Evolutionary conservation across 1,139 yeast genomes (phyloP), one percentile per base, ranked within the genome.

Genomic region (Blastobotrys indianensis): DNA sequence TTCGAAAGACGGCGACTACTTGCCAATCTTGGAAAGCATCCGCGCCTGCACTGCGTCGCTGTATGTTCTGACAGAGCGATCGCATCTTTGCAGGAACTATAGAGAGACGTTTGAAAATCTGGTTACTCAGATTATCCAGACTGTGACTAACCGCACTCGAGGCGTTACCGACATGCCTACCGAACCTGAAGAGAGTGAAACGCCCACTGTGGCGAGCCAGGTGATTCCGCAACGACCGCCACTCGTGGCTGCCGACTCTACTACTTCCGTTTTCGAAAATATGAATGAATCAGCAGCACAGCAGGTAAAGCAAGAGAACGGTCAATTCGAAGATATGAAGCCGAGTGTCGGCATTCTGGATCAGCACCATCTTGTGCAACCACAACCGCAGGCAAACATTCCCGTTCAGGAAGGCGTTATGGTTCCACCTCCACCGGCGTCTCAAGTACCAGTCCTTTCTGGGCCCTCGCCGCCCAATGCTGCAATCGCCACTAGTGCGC

Each of bases 51-150:
- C 82, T 0, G 70, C 76, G 10, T 74, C 80, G 48, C 61, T 79
- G 16, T 78, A 76, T 55, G 79, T 76, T 3, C 75, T 79, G 79
- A 72, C 81, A n/a, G 83, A 78, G 55, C 67, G 83, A 50, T 75
- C 82, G 0, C 69, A 72, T 50, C 74, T 77, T 60, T 82, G 81
- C 1, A 59, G 75, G 16, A 72, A 72, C 37, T 79, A 77, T 54
- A 66, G 83, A 56, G 82, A 79, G 54, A 77, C 81, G 2, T 78
- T 78, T 63, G 84, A 79, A 56, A 79, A 76, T 54, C 62, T 79
- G 50, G 74, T 78, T 74, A 67, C 71, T 52, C 80, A 81, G 3
- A 79, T 83, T 0, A 70, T 60, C 40, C 53, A 52, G 41, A 55
- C 62, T 42, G 54, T 63, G 6, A 56, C 63, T 2, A 69, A 63